A percentile compares a stretch with the other conserved stretches of the same genome.
Conservation (phyloP, 2,329 filamentous ascomycete species). For the Ophiostoma novo-ulmi region DNA sequence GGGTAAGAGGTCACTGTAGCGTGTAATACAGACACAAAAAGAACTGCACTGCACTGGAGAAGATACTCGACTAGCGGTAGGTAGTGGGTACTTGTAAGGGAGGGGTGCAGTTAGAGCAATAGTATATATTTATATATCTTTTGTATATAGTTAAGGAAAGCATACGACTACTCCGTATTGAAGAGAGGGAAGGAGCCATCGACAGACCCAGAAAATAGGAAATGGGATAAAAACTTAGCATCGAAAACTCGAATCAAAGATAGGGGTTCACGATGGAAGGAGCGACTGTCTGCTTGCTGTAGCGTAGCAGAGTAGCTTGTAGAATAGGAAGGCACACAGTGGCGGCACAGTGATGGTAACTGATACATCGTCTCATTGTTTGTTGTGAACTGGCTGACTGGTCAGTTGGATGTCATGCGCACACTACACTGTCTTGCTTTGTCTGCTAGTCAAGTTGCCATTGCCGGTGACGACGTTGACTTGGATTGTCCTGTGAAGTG, state of each 20-base stretch:
- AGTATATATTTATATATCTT: neutral
- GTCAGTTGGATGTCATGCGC: neutral
- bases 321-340: neutral
- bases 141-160: neutral
- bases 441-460: neutral
- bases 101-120: slow-evolving; percentile 1
- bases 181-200: neutral
- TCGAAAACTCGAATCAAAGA: neutral
- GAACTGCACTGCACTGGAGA: slow-evolving; percentile 1
- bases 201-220: slow-evolving; percentile 4
- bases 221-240: neutral
- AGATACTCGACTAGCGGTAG: neutral
- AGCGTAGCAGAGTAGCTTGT: neutral
- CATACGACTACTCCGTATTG: neutral
- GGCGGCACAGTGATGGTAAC: neutral
- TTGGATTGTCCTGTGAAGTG: neutral
- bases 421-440: neutral
- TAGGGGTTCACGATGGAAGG: slow-evolving; percentile 3
- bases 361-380: neutral
- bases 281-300: neutral
- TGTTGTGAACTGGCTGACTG: neutral
- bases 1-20: neutral
- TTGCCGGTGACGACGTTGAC: too few relatives aligned
- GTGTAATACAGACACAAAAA: neutral
- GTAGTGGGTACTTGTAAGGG: slow-evolving; percentile 1